Conservation (phyloP, 2,329 filamentous ascomycete genomes). For the Fusarium musae region DNA sequence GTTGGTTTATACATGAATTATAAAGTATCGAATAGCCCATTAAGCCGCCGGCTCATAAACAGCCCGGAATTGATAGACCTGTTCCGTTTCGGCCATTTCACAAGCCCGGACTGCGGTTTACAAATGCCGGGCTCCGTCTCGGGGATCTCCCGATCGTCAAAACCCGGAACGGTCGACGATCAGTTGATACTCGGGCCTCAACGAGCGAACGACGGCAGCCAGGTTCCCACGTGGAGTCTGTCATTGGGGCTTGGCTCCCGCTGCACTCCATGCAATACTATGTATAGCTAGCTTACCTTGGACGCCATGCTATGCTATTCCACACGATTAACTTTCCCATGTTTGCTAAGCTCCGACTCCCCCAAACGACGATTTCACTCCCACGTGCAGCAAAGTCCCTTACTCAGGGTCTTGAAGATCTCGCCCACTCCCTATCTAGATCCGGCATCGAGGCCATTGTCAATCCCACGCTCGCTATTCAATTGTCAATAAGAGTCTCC, state of each 20-base stretch:
- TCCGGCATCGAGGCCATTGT: background rate
- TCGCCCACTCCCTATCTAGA: conserved; percentile 12
- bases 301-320: background rate
- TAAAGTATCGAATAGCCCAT: no score
- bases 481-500: conserved; percentile 16
- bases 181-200: background rate
- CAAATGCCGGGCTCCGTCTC: background rate
- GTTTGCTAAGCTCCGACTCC: background rate
- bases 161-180: background rate
- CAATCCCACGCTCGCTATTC: conserved; percentile 10
- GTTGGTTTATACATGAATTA: background rate
- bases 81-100: background rate
- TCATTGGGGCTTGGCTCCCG: conserved; percentile 37
- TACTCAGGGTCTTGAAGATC: conserved; percentile 1
- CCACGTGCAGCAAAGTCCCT: conserved; percentile 23
- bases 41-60: background rate
- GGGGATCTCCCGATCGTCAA: background rate
- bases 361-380: background rate
- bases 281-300: background rate
- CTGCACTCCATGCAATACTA: conserved; percentile 13
- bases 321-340: conserved; percentile 12
- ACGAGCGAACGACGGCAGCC: conserved; percentile 31
- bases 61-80: background rate
- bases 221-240: conserved; percentile 38
- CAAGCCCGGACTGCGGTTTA: background rate